These are phyloP conservation scores for Lodderomyces theae DNA, from an alignment of 1,139 yeast species.

Conservation along the genomic window DNA sequence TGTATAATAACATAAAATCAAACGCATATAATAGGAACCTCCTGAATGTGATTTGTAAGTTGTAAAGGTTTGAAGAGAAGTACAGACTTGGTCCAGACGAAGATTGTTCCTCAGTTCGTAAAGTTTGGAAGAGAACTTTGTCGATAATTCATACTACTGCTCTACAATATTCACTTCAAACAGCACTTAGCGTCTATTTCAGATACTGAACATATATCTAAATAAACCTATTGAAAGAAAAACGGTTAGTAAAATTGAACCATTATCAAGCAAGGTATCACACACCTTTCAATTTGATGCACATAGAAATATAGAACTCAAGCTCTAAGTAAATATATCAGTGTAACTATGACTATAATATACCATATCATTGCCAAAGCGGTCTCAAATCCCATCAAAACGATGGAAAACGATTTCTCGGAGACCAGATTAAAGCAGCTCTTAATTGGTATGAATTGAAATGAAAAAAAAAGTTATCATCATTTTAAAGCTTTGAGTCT, in stretches of 20 bases:
- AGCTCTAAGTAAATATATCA: too few relatives aligned
- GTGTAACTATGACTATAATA: slow-evolving; percentile 50
- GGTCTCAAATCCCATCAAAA: slow-evolving; percentile 32
- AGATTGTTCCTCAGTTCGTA: too few relatives aligned
- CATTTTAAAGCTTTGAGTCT: slow-evolving; percentile 11
- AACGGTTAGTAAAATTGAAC: background rate
- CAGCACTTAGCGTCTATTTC: background rate
- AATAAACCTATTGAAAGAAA: background rate
- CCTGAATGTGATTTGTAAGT: too few relatives aligned
- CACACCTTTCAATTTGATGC: too few relatives aligned
- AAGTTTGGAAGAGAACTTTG: too few relatives aligned
- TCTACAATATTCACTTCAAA: background rate
- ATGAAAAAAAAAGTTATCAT: slow-evolving; percentile 24
- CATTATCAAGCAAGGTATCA: too few relatives aligned
- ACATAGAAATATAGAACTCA: slow-evolving; percentile 7
- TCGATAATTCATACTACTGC: background rate
- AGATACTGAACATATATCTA: background rate
- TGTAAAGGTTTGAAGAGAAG: too few relatives aligned
- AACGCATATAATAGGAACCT: slow-evolving; percentile 1
- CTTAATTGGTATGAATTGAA: slow-evolving; percentile 35
- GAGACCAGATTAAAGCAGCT: slow-evolving; percentile 24
- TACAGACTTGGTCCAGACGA: too few relatives aligned
- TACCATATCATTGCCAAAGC: slow-evolving; percentile 49
- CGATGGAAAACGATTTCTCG: slow-evolving; percentile 29
- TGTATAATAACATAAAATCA: slow-evolving; percentile 12